A percentile compares a stretch with the other conserved stretches of the same genome.
These are phyloP conservation scores for Secale cereale DNA, from an alignment of 176 grass and related monocot species.

Conservation along the genomic window DNA sequence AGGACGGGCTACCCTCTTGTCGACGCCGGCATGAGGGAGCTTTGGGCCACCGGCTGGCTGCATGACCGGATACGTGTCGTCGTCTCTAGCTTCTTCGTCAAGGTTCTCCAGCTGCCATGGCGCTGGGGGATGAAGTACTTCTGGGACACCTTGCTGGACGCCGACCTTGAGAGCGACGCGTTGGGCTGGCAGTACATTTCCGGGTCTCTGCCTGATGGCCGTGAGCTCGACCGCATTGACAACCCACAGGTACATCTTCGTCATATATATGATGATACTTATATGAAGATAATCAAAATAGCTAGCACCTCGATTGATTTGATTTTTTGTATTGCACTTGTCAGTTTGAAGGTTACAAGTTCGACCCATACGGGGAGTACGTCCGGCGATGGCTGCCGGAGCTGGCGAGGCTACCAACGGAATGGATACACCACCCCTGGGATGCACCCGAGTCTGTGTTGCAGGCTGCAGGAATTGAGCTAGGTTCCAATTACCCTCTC, in stretches of 20 bases:
- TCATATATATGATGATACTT: no score
- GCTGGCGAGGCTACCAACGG: constrained; percentile 80
- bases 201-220: constrained; percentile 84
- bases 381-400: constrained; percentile 94
- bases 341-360: constrained; percentile 97
- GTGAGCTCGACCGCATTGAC: constrained; percentile 88
- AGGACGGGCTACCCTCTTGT: constrained; percentile 94
- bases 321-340: constrained; percentile 21
- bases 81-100: constrained; percentile 94
- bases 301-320: constrained; percentile 6
- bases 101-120: constrained; percentile 94
- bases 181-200: constrained; percentile 99
- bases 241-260: constrained; percentile 57
- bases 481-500: constrained; percentile 93
- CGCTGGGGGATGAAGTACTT: constrained; percentile 99
- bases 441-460: constrained; percentile 82
- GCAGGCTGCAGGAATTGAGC: constrained; percentile 89
- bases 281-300: not conserved
- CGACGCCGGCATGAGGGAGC: constrained; percentile 96
- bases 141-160: constrained; percentile 96
- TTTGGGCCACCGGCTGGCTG: constrained; percentile 97
- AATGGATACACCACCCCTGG: constrained; percentile 99
- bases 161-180: constrained; percentile 96
- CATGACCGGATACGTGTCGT: constrained; percentile 93
- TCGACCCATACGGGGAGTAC: constrained; percentile 84